Conservation (phyloP, 2,329 filamentous ascomycete genomes). For the Magnaporthales sp. region DNA sequence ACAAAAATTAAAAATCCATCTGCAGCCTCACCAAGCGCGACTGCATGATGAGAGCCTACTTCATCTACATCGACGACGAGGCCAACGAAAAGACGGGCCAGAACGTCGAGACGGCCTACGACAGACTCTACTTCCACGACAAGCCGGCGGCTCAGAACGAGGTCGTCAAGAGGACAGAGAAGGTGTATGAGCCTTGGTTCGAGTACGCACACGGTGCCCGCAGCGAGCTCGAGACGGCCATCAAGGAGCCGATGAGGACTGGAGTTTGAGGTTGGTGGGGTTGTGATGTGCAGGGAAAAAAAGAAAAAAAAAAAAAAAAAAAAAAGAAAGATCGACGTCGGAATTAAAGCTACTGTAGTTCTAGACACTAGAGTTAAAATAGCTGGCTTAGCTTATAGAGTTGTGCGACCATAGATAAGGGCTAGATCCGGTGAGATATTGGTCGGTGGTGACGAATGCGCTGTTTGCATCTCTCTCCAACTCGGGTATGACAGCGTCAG, state of each 20-base stretch:
- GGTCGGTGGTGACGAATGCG: too few species aligned
- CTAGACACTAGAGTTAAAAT: not conserved
- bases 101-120: slow-evolving; percentile 10
- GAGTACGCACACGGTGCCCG: slow-evolving; percentile 10
- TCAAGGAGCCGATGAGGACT: slow-evolving; percentile 2
- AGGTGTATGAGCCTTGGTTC: slow-evolving; percentile 10
- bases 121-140: slow-evolving; percentile 7
- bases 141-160: slow-evolving; percentile 6
- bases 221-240: slow-evolving; percentile 8
- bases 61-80: slow-evolving; percentile 34
- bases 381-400: too few species aligned
- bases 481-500: not conserved
- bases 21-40: not conserved
- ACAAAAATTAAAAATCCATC: too few species aligned
- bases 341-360: too few species aligned
- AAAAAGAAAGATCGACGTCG: too few species aligned
- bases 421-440: too few species aligned
- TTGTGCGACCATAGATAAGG: too few species aligned
- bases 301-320: not conserved
- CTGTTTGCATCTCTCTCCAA: not conserved
- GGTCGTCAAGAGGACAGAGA: slow-evolving; percentile 8
- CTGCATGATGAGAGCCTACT: slow-evolving; percentile 34
- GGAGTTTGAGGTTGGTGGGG: not conserved
- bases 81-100: slow-evolving; percentile 1
- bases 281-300: not conserved